Percentiles rank a stretch among this genome's conserved stretches.
These are phyloP conservation scores for Suillus fuscotomentosus DNA, from an alignment of 768 basidiomycete species.

Conservation along the genomic window DNA sequence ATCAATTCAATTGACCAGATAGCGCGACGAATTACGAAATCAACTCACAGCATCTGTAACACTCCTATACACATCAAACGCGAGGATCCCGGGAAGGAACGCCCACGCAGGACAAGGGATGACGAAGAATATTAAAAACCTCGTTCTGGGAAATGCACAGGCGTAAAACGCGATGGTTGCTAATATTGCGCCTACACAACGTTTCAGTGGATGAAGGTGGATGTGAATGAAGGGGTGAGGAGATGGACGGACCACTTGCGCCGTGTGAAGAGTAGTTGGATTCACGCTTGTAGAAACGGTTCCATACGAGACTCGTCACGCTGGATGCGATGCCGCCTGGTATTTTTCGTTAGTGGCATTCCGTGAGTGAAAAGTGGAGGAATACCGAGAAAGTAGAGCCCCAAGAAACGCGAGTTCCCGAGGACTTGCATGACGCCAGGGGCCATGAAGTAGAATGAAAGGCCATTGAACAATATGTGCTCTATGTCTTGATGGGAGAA, in stretches of 20 bases:
- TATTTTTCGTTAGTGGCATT: neutral
- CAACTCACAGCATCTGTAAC: constrained; percentile 33
- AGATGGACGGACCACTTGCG: constrained; percentile 62
- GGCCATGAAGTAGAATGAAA: constrained; percentile 78
- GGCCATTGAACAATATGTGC: constrained; percentile 75
- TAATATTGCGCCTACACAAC: constrained; percentile 62
- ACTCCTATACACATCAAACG: constrained; percentile 35
- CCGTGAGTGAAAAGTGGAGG: constrained; percentile 8
- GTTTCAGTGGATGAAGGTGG: constrained; percentile 7
- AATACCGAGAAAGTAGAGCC: constrained; percentile 72
- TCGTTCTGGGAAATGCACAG: constrained; percentile 62
- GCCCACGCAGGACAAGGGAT: constrained; percentile 81
- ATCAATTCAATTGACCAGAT: neutral
- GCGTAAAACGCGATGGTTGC: constrained; percentile 71
- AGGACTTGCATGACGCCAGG: constrained; percentile 59
- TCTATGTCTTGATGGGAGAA: constrained; percentile 66
- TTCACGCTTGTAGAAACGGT: constrained; percentile 31
- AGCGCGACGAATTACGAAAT: neutral
- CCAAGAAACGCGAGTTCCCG: constrained; percentile 64
- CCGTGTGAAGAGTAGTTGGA: constrained; percentile 45
- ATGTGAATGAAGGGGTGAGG: neutral
- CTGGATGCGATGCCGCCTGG: constrained; percentile 62
- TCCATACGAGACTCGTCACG: constrained; percentile 47
- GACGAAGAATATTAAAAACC: constrained; percentile 71
- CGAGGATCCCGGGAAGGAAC: constrained; percentile 57